phyloP scores from a whole-genome alignment of 176 grass and related monocot species.

The Lolium perenne region DNA sequence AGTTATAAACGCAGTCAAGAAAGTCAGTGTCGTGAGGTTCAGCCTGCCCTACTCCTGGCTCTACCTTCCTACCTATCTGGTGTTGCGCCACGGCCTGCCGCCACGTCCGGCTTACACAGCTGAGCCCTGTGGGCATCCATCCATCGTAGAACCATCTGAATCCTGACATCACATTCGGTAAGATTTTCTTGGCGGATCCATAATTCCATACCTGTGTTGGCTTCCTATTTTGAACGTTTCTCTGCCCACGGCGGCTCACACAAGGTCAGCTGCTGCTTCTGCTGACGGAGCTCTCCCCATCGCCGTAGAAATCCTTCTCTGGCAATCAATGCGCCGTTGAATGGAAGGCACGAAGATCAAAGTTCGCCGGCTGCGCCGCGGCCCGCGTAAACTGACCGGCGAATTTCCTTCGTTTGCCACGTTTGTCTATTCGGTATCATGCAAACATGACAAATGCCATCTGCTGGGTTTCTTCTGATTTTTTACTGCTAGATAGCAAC shows the following conservation, averaged over 20 bases:
- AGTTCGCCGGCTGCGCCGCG: too few species aligned
- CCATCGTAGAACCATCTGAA: neutral
- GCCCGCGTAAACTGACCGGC: neutral
- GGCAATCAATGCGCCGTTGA: conserved; percentile 5
- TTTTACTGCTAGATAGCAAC: neutral
- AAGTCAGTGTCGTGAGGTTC: too few species aligned
- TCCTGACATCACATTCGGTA: neutral
- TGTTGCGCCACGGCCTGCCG: too few species aligned
- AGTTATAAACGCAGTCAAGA: too few species aligned
- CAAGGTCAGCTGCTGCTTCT: neutral
- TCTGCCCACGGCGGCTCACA: neutral
- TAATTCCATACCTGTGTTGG: neutral
- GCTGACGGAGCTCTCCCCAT: neutral
- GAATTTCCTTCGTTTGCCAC: neutral
- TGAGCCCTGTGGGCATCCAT: neutral
- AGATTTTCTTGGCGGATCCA: neutral
- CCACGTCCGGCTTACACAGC: too few species aligned
- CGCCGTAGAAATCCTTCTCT: neutral
- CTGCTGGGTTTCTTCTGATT: neutral
- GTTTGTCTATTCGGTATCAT: neutral
- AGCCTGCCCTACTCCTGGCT: too few species aligned
- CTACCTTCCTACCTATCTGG: too few species aligned
- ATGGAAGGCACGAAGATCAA: neutral
- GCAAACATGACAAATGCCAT: neutral
- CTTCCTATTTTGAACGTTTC: neutral